Percentiles rank a stretch among this genome's conserved stretches.
These are phyloP conservation scores for Globisporangium apiculatum DNA, from an alignment of 352 stramenopile genomes.

Conservation along the genomic window DNA sequence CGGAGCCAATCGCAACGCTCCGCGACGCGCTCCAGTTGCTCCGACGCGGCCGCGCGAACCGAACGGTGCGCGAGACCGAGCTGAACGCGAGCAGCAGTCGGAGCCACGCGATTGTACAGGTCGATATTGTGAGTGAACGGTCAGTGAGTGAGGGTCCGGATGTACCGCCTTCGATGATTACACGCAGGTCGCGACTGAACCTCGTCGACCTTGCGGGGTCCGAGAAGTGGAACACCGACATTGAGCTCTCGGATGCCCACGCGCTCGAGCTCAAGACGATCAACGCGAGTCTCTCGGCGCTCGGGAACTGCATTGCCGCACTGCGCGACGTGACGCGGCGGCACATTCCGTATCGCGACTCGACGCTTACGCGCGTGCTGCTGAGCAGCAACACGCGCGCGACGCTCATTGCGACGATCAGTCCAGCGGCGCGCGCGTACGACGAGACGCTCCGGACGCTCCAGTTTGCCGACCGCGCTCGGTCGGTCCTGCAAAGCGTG, in stretches of 20 bases:
- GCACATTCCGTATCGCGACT: conserved; percentile 90
- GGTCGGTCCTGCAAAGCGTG: conserved; percentile 67
- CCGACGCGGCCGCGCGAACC: conserved; percentile 38
- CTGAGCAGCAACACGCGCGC: conserved; percentile 69
- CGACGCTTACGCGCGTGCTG: conserved; percentile 82
- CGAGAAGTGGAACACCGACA: conserved; percentile 80
- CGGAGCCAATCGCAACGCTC: conserved; percentile 29
- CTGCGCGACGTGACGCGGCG: conserved; percentile 69
- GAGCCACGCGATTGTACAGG: conserved; percentile 89
- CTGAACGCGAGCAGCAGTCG: conserved; percentile 83
- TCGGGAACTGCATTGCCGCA: conserved; percentile 90
- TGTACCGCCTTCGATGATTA: conserved; percentile 11
- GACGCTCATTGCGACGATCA: conserved; percentile 68
- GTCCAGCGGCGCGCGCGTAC: conserved; percentile 22
- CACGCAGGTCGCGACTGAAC: conserved; percentile 53
- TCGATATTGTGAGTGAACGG: conserved; percentile 58
- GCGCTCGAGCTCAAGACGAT: conserved; percentile 86
- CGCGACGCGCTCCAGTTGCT: conserved; percentile 50
- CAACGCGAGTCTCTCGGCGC: conserved; percentile 86
- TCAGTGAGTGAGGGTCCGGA: conserved; percentile 17
- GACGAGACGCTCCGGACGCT: conserved; percentile 77
- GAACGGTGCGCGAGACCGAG: conserved; percentile 77
- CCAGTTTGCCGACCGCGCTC: conserved; percentile 68
- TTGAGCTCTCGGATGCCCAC: conserved; percentile 64
- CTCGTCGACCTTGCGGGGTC: conserved; percentile 75